Percentiles rank a stretch among this genome's conserved stretches.
phyloP scores from a whole-genome alignment of 129 eudicot species.

The Smallanthus sonchifolius region DNA sequence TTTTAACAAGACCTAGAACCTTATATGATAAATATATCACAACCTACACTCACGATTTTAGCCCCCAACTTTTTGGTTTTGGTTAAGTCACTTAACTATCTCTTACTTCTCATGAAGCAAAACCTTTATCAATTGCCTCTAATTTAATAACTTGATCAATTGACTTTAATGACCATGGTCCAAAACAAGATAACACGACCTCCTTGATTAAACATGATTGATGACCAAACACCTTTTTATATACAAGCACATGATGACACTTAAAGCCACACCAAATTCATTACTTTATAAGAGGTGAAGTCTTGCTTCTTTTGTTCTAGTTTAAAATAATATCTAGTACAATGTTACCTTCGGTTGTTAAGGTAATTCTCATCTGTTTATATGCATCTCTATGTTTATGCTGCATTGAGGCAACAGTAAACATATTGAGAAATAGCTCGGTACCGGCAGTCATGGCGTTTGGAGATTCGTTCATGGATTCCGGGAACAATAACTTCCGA shows the following conservation, averaged over 20 bases:
- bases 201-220: too few relatives aligned
- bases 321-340: neutral
- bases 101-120: too few relatives aligned
- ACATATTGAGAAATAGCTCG: constrained; percentile 22
- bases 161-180: too few relatives aligned
- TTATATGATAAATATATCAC: too few relatives aligned
- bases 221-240: neutral
- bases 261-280: neutral
- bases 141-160: too few relatives aligned
- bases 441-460: constrained; percentile 51
- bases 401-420: constrained; percentile 3
- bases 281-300: neutral
- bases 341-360: neutral
- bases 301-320: neutral
- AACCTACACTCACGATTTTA: too few relatives aligned
- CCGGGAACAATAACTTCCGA: constrained; percentile 49
- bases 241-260: neutral
- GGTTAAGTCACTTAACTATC: too few relatives aligned
- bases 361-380: neutral
- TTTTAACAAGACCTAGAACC: too few relatives aligned
- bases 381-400: neutral
- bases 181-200: too few relatives aligned
- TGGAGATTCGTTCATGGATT: constrained; percentile 63
- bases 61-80: too few relatives aligned
- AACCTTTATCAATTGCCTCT: too few relatives aligned